Evolutionary conservation across 805 yeast species (phyloP).

Genomic region (Ogataea minuta): DNA sequence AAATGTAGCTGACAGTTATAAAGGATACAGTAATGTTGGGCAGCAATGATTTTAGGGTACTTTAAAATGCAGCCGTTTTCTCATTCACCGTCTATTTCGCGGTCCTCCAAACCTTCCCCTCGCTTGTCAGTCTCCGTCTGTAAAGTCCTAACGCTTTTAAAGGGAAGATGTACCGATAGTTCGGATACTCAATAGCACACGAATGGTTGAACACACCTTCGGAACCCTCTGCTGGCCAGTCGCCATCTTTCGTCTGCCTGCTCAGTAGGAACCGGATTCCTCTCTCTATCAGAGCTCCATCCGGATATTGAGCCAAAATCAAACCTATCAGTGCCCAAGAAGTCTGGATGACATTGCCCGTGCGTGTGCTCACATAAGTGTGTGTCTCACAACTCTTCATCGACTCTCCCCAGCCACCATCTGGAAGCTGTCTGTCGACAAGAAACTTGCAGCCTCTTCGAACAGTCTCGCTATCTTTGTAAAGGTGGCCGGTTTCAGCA

Average conservation of each 20-base stretch:
- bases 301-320: constrained; percentile 77
- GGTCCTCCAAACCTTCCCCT: constrained; percentile 6
- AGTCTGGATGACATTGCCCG: constrained; percentile 80
- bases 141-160: constrained; percentile 89
- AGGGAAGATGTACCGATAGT: constrained; percentile 84
- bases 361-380: constrained; percentile 59
- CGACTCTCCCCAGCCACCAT: constrained; percentile 98
- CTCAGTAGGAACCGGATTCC: constrained; percentile 65
- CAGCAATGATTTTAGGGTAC: too few species aligned
- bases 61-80: too few species aligned
- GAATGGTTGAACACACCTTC: constrained; percentile 97
- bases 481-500: constrained; percentile 61
- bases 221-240: constrained; percentile 78
- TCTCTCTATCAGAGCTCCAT: constrained; percentile 52
- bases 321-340: constrained; percentile 90
- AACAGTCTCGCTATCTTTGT: constrained; percentile 60
- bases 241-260: constrained; percentile 73
- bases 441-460: constrained; percentile 82
- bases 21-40: too few species aligned
- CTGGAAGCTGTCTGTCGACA: constrained; percentile 67
- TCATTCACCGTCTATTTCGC: too few species aligned
- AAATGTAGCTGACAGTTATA: too few species aligned
- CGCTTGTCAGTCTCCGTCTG: constrained; percentile 2
- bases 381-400: constrained; percentile 86
- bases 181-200: constrained; percentile 91